phyloP scores from a whole-genome alignment of 768 basidiomycete genomes.

The Lactarius quietus region DNA sequence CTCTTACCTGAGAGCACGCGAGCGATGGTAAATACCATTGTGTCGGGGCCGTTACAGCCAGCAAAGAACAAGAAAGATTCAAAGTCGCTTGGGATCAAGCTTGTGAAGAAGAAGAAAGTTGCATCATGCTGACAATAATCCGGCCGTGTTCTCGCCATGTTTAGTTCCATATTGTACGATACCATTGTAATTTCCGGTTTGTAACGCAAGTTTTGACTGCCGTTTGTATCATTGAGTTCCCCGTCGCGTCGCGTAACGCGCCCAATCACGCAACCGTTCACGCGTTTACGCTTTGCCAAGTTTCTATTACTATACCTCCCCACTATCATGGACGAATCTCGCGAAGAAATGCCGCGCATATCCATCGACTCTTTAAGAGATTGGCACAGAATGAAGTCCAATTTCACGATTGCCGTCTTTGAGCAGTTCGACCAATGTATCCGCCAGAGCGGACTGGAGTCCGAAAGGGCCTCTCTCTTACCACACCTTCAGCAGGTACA shows the following conservation, averaged over 20 bases:
- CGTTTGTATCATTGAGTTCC: too few relatives aligned
- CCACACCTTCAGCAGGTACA: conserved; percentile 19
- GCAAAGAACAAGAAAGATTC: conserved; percentile 57
- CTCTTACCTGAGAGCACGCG: conserved; percentile 65
- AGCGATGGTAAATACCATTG: conserved; percentile 48
- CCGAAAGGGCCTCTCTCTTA: conserved; percentile 7
- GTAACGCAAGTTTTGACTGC: background rate
- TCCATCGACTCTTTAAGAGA: conserved; percentile 23
- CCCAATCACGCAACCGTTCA: too few relatives aligned
- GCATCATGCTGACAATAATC: conserved; percentile 1
- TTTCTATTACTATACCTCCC: background rate
- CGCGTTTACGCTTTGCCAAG: background rate
- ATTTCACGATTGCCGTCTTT: conserved; percentile 19
- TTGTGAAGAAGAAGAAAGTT: conserved; percentile 25
- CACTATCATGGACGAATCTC: conserved; percentile 21
- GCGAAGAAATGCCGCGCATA: conserved; percentile 23
- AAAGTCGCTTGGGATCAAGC: conserved; percentile 28
- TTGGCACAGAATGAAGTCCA: conserved; percentile 24
- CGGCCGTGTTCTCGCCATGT: background rate
- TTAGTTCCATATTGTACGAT: background rate
- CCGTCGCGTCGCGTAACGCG: background rate
- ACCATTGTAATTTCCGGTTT: background rate
- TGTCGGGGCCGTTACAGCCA: conserved; percentile 39
- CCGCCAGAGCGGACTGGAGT: conserved; percentile 11
- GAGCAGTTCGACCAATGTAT: conserved; percentile 17